Base-by-base conservation (phyloP, 75 land plant genomes). In the Picea glauca region DNA sequence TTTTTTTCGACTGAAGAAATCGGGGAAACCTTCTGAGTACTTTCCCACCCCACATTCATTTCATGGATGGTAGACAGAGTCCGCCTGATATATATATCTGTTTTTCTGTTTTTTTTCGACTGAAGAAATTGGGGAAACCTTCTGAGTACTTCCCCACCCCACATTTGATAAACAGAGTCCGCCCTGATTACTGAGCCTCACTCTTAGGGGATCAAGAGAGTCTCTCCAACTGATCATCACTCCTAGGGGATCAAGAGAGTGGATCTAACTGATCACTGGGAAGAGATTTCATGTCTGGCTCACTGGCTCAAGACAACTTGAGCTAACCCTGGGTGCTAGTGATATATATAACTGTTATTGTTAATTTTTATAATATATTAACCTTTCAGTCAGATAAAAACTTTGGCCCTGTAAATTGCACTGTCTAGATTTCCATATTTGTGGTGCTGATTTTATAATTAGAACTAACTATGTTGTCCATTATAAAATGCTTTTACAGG, bases 311-410 rank as follows among this genome's bases (percentile, higher is more conserved):
- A 26, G 26, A 26, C 26, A 26, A 26, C 26, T 26, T 26, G 26
- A 26, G 26, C 26, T 26, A 26, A 26, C 26, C 26, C 26, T 26
- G 26, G 5, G 62, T 38, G 26, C 82, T 91, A 61, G 92, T 90
- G 17, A 90, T 90, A 89, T 76, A 81, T 72, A 93, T 93, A 94
- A 87, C 96, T 56, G 90, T 80, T 21, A 93, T 91, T 38, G 91
- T 89, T 77, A 88, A 2, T 50, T 9, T 50, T 93, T 91, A 88
- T 90, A 57, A 92, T 90, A 59, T 77, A 92, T 68, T 75, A 91
- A 54, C 90, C 92, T 8, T 94, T 91, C 62, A 93, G 13, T 93
- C 35, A 83, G 74, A 60, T 82, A 86, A 65, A 93, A 89, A 77
- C 90, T 93, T 59, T 83, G 80, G 1, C 18, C 14, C 23, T 6